Conservation (phyloP, 1,139 yeast species). For the Suhomyces anneliseae region DNA sequence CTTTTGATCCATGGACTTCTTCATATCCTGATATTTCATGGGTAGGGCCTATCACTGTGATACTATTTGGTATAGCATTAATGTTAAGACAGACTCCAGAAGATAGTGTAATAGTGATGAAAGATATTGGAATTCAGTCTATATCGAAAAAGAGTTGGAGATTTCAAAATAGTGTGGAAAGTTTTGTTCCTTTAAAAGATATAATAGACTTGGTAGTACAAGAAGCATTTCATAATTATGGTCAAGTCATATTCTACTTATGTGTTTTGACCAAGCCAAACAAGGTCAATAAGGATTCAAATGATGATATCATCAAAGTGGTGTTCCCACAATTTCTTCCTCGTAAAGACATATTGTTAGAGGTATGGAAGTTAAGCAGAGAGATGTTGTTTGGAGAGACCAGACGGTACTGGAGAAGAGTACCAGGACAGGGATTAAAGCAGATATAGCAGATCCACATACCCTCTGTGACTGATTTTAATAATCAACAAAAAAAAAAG, state of each 20-base stretch:
- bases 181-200: slow-evolving; percentile 52
- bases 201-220: slow-evolving; percentile 63
- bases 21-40: background rate
- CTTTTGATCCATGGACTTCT: background rate
- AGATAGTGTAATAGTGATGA: slow-evolving; percentile 37
- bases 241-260: slow-evolving; percentile 60
- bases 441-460: slow-evolving; percentile 8
- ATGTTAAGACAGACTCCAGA: slow-evolving; percentile 26
- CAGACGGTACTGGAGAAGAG: slow-evolving; percentile 41
- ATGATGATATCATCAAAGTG: slow-evolving; percentile 41
- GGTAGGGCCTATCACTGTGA: slow-evolving; percentile 3
- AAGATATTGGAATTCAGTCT: slow-evolving; percentile 40
- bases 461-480: background rate
- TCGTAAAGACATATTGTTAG: slow-evolving; percentile 40
- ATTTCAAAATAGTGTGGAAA: slow-evolving; percentile 19
- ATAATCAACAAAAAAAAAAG: too few species aligned
- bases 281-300: slow-evolving; percentile 7
- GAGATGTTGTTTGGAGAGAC: slow-evolving; percentile 38
- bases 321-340: slow-evolving; percentile 52
- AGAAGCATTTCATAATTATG: slow-evolving; percentile 65
- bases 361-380: slow-evolving; percentile 43
- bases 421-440: slow-evolving; percentile 45
- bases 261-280: slow-evolving; percentile 50
- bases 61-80: slow-evolving; percentile 12
- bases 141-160: slow-evolving; percentile 30